Percentiles rank a stretch among this genome's conserved stretches.
phyloP scores from a whole-genome alignment of 192 early-diverging fungal species.

The Coemansia sp. region DNA sequence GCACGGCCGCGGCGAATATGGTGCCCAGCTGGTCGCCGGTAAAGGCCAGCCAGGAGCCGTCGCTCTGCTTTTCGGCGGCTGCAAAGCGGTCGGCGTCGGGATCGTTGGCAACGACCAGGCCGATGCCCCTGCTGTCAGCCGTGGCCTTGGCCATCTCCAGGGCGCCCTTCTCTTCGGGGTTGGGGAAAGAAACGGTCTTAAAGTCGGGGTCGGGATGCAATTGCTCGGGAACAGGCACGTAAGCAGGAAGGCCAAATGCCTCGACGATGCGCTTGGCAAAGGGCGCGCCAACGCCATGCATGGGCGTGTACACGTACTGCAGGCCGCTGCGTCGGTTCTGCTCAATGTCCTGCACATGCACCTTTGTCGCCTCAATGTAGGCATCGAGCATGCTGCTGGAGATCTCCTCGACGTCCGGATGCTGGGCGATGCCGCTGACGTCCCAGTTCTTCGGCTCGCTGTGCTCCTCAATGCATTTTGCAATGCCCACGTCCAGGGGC shows the following conservation, averaged over 20 bases:
- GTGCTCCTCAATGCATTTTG: slow-evolving; percentile 68
- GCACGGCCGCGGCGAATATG: slow-evolving; percentile 67
- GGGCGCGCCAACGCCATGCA: slow-evolving; percentile 90
- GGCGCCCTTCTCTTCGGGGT: slow-evolving; percentile 88
- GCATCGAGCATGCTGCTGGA: slow-evolving; percentile 61
- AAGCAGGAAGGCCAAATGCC: slow-evolving; percentile 66
- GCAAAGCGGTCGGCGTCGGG: slow-evolving; percentile 93
- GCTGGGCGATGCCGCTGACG: slow-evolving; percentile 54
- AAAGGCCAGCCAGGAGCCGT: slow-evolving; percentile 74
- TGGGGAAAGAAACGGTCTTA: slow-evolving; percentile 82
- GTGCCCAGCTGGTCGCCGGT: slow-evolving; percentile 89
- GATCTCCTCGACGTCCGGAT: slow-evolving; percentile 57
- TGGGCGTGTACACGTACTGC: slow-evolving; percentile 83
- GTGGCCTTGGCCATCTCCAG: slow-evolving; percentile 68
- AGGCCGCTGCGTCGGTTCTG: slow-evolving; percentile 20
- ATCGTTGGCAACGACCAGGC: slow-evolving; percentile 86
- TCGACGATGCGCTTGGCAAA: slow-evolving; percentile 70
- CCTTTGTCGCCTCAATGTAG: slow-evolving; percentile 66
- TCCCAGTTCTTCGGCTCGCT: slow-evolving; percentile 66
- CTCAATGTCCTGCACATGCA: slow-evolving; percentile 19
- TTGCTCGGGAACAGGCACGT: slow-evolving; percentile 66
- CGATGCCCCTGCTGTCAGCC: slow-evolving; percentile 57
- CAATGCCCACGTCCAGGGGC: slow-evolving; percentile 80
- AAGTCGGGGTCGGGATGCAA: slow-evolving; percentile 84
- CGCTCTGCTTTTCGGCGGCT: slow-evolving; percentile 72